Evolutionary conservation across 148 eudicot species (phyloP), one percentile per base, ranked within the genome.

Genomic region (Amaranthus cruentus): DNA sequence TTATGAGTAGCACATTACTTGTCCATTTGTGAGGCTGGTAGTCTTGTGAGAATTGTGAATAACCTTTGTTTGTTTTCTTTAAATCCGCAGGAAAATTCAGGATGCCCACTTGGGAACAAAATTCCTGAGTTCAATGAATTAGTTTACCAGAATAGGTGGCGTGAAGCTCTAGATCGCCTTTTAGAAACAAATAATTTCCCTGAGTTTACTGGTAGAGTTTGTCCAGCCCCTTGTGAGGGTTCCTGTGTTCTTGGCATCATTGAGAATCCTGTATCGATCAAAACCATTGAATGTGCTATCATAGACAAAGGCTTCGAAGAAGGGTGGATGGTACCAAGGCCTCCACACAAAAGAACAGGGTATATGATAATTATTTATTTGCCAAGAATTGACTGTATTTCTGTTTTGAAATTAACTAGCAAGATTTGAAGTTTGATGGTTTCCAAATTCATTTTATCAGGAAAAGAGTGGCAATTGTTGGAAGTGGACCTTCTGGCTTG

Each of bases 141-240:
- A 62, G 99, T 95, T 15, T 90, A 91, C 82, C 99, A 95, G 77
- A 90, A 92, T 66, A 90, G 96, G 82, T 95, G 99, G 99, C 96
- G 93, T 76, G 99, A 95, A 83, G 99, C 99, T 58, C 82, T 95
- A 44, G 96, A 95, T 54, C 91, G 99, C 51, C 92, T 95, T 76
- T 78, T 95, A 65, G 99, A 95, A 81, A 95, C 99, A 44, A 95
- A 95, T 69, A 95, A 95, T 83, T 95, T 95, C 79, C 99, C 99
- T 0, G 99, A 95, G 85, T 95, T 95, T 73, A 95, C 99, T 49
- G 99, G 99, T 11, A 86, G 99, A 58, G 99, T 95, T 51, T 95
- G 99, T 79, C 99, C 99, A 72, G 99, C 99, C 18, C 99, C 99
- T 55, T 95, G 99, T 63, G 99, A 95, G 83, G 99, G 99, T 43